These are phyloP conservation scores for Trypanosoma rangeli DNA, from an alignment of 208 protist species.

Conservation along the genomic window DNA sequence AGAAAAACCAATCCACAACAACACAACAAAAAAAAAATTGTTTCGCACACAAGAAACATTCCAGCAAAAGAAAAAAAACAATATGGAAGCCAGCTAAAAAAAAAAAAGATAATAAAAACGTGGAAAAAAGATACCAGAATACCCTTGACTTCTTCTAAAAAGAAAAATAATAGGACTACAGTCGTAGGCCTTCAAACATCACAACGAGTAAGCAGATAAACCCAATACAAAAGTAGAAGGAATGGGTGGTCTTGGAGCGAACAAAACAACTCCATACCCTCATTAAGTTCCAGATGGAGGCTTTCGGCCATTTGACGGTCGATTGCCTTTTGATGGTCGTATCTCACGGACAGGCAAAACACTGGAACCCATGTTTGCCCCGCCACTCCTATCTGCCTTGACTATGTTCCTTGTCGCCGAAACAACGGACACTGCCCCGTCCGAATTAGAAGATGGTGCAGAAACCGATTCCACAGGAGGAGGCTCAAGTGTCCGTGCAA, in stretches of 20 bases:
- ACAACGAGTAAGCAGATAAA: not conserved
- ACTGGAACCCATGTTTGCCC: not conserved
- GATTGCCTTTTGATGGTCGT: not conserved
- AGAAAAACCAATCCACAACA: too few species aligned
- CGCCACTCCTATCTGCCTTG: not conserved
- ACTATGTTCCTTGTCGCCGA: not conserved
- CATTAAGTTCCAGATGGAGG: conserved; percentile 1
- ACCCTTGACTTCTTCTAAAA: too few species aligned
- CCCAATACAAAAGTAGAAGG: not conserved
- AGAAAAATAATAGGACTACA: too few species aligned
- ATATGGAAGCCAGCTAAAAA: too few species aligned
- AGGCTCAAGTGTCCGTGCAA: conserved; percentile 16
- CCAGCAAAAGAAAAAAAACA: too few species aligned
- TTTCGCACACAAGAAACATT: too few species aligned
- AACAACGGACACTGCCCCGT: not conserved
- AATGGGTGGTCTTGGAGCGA: not conserved
- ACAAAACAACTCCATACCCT: conserved; percentile 1
- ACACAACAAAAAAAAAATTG: too few species aligned
- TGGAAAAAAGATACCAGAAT: not conserved
- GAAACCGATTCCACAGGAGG: conserved; percentile 1
- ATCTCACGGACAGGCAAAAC: not conserved
- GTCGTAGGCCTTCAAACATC: not conserved
- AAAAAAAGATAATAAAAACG: too few species aligned
- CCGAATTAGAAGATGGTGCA: not conserved
- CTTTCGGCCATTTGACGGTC: not conserved